These are phyloP conservation scores for Dactylellina drechsleri DNA, from an alignment of 2,329 filamentous ascomycete genomes.

Conservation along the genomic window DNA sequence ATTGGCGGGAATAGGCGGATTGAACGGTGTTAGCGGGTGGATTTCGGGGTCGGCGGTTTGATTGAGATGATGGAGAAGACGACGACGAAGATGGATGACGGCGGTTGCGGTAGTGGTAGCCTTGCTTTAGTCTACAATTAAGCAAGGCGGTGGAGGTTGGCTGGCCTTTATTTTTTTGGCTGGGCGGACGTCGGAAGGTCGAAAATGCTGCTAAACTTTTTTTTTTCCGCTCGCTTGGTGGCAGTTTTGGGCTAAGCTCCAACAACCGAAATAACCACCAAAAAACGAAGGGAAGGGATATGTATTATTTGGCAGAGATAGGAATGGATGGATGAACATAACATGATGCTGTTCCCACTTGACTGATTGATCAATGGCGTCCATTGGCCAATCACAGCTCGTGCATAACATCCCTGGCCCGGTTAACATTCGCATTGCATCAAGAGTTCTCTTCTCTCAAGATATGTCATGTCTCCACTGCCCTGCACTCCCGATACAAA, in stretches of 20 bases:
- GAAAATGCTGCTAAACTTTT: constrained; percentile 52
- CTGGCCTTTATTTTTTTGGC: constrained; percentile 11
- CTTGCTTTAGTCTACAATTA: constrained; percentile 25
- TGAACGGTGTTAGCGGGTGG: not conserved
- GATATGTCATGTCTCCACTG: no score
- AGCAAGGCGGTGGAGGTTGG: constrained; percentile 35
- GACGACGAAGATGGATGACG: constrained; percentile 24
- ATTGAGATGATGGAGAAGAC: not conserved
- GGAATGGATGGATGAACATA: constrained; percentile 5
- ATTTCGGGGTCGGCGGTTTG: constrained; percentile 35
- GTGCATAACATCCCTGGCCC: constrained; percentile 13
- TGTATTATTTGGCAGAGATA: constrained; percentile 3
- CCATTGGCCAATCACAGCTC: constrained; percentile 50
- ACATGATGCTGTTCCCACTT: constrained; percentile 51
- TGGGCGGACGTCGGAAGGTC: constrained; percentile 31
- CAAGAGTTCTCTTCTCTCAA: constrained; percentile 29
- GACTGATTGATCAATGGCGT: not conserved
- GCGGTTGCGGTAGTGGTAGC: constrained; percentile 15
- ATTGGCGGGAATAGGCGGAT: constrained; percentile 11
- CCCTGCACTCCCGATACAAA: not conserved
- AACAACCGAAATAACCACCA: constrained; percentile 40
- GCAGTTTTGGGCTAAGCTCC: constrained; percentile 26
- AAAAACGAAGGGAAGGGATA: no score
- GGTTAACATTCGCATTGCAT: constrained; percentile 10
- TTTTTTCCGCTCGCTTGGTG: constrained; percentile 35